Conservation (phyloP, 805 yeast genomes). For the Starmerella khaoyaiensis region DNA sequence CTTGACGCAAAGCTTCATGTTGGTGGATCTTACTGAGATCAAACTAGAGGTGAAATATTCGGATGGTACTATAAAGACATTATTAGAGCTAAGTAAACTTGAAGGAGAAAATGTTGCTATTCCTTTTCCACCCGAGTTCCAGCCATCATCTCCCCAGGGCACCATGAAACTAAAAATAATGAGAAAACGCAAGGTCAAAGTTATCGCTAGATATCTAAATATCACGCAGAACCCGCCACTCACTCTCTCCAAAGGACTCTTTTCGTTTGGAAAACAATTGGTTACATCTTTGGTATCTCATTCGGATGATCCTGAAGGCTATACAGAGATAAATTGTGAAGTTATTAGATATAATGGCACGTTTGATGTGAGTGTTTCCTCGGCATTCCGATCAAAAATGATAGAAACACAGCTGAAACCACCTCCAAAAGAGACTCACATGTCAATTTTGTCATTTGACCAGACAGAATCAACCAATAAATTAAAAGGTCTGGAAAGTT, state of each 20-base stretch:
- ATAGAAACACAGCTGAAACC: slow-evolving; percentile 31
- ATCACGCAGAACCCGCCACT: slow-evolving; percentile 27
- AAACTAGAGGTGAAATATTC: slow-evolving; percentile 25
- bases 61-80: slow-evolving; percentile 11
- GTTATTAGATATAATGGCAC: slow-evolving; percentile 27
- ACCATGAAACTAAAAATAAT: slow-evolving; percentile 21
- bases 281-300: slow-evolving; percentile 23
- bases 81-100: slow-evolving; percentile 24
- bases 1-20: slow-evolving; percentile 29
- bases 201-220: slow-evolving; percentile 27
- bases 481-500: slow-evolving; percentile 25
- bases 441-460: slow-evolving; percentile 24
- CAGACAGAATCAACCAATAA: not conserved
- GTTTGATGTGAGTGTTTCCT: slow-evolving; percentile 25
- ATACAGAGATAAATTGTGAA: slow-evolving; percentile 23
- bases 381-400: slow-evolving; percentile 25
- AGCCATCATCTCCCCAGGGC: slow-evolving; percentile 22
- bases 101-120: slow-evolving; percentile 19
- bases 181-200: slow-evolving; percentile 23
- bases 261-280: slow-evolving; percentile 26
- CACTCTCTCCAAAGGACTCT: slow-evolving; percentile 17
- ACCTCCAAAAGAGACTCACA: slow-evolving; percentile 29
- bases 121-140: not conserved
- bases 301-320: slow-evolving; percentile 26
- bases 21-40: slow-evolving; percentile 25